phyloP scores from a whole-genome alignment of 1,139 yeast genomes.

The Blastobotrys apis region DNA sequence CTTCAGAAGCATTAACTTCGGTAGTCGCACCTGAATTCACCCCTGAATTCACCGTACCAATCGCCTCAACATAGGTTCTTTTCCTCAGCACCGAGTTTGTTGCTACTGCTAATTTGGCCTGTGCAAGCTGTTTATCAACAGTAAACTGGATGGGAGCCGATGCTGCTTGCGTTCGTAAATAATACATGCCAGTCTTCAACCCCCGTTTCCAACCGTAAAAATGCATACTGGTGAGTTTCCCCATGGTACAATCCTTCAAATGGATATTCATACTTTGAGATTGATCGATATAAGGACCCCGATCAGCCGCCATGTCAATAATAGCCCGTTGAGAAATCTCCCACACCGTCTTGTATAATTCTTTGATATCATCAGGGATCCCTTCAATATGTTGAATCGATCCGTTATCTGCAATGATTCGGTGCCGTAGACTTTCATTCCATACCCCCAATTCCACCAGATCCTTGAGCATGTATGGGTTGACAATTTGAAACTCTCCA shows the following conservation, averaged over 20 bases:
- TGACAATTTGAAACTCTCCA: slow-evolving; percentile 75
- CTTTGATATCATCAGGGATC: slow-evolving; percentile 65
- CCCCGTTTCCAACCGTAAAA: slow-evolving; percentile 90
- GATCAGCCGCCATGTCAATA: slow-evolving; percentile 84
- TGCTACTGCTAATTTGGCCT: background rate
- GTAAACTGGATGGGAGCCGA: slow-evolving; percentile 85
- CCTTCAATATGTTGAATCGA: slow-evolving; percentile 65
- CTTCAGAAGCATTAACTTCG: background rate
- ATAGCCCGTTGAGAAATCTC: slow-evolving; percentile 73
- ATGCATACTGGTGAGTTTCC: slow-evolving; percentile 81
- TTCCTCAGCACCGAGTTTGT: background rate
- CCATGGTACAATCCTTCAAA: slow-evolving; percentile 68
- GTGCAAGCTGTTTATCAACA: slow-evolving; percentile 43
- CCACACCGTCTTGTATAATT: slow-evolving; percentile 84
- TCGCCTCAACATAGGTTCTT: slow-evolving; percentile 7
- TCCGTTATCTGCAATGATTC: slow-evolving; percentile 66
- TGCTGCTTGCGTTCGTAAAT: slow-evolving; percentile 84
- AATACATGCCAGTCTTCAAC: slow-evolving; percentile 88
- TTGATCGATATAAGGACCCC: slow-evolving; percentile 85
- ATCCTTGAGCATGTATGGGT: slow-evolving; percentile 65
- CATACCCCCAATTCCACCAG: slow-evolving; percentile 67
- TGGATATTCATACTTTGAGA: slow-evolving; percentile 81
- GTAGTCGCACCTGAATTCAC: background rate
- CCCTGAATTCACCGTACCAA: slow-evolving; percentile 2
- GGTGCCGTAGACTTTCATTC: slow-evolving; percentile 64